phyloP scores from a whole-genome alignment of 2,329 filamentous ascomycete genomes.

The Dactylellina leptospora region DNA sequence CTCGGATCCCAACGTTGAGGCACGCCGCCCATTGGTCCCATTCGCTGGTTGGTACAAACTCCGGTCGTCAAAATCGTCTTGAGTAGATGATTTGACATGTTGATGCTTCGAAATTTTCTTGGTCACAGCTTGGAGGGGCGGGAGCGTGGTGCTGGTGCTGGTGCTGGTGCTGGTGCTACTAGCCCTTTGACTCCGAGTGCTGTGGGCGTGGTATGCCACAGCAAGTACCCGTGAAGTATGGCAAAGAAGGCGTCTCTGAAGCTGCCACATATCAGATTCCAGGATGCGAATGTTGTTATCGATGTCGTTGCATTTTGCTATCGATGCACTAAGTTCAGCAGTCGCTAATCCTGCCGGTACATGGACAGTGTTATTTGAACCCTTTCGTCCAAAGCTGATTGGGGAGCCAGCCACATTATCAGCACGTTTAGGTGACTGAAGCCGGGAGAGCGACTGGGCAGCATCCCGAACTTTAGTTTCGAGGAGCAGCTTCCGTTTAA shows the following conservation, averaged over 20 bases:
- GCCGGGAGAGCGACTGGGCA: constrained; percentile 81
- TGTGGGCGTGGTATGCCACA: constrained; percentile 76
- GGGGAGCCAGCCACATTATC: constrained; percentile 47
- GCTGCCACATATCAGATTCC: constrained; percentile 77
- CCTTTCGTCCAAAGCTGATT: constrained; percentile 61
- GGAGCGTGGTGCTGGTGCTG: background rate
- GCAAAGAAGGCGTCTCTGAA: constrained; percentile 79
- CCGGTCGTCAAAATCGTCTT: constrained; percentile 75
- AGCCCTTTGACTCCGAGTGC: constrained; percentile 6
- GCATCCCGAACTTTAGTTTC: constrained; percentile 96
- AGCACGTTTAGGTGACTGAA: constrained; percentile 72
- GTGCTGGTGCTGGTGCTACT: background rate
- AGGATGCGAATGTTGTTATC: constrained; percentile 80
- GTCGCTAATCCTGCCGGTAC: constrained; percentile 10
- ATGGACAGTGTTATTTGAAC: background rate
- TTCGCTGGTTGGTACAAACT: constrained; percentile 77
- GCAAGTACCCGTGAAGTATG: constrained; percentile 94
- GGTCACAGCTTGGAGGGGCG: background rate
- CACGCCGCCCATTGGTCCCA: constrained; percentile 69
- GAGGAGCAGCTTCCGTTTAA: constrained; percentile 81
- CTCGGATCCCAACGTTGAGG: too few species aligned
- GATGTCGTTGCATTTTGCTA: constrained; percentile 84
- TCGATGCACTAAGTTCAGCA: constrained; percentile 76
- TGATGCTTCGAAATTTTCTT: constrained; percentile 17
- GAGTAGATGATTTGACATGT: background rate